Conservation (phyloP, 768 basidiomycete species). For the Suillus subluteus region DNA sequence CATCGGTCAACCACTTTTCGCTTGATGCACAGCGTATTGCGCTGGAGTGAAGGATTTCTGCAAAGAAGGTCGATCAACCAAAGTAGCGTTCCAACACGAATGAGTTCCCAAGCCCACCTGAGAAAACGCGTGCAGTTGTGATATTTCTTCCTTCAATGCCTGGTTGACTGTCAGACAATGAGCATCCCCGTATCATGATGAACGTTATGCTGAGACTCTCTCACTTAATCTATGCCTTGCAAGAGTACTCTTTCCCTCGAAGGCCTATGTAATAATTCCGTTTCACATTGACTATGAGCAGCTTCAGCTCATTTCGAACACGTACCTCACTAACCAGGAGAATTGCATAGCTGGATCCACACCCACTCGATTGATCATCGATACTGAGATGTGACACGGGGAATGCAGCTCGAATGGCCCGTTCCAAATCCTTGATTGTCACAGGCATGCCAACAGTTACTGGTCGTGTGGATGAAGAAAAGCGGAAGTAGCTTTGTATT, state of each 20-base stretch:
- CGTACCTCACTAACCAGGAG: constrained; percentile 77
- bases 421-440: constrained; percentile 56
- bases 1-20: constrained; percentile 31
- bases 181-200: constrained; percentile 15
- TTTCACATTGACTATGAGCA: constrained; percentile 9
- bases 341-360: constrained; percentile 78
- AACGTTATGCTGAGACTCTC: constrained; percentile 17
- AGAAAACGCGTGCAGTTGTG: constrained; percentile 86
- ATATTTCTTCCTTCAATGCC: constrained; percentile 70
- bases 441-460: constrained; percentile 56
- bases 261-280: constrained; percentile 47
- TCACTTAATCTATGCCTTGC: constrained; percentile 71
- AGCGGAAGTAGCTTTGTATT: constrained; percentile 9
- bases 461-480: constrained; percentile 15
- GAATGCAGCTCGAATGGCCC: constrained; percentile 63
- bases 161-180: constrained; percentile 63
- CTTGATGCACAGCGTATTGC: constrained; percentile 59
- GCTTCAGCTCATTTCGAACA: constrained; percentile 11
- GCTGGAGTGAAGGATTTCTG: constrained; percentile 77
- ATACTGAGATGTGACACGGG: constrained; percentile 72
- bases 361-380: constrained; percentile 77
- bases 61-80: neutral
- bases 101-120: constrained; percentile 55
- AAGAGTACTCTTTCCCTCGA: constrained; percentile 83
- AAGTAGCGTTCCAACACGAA: neutral